Evolutionary conservation across 352 stramenopile genomes (phyloP), one percentile per base, ranked within the genome.

Genomic region (Globisporangium emineosum): DNA sequence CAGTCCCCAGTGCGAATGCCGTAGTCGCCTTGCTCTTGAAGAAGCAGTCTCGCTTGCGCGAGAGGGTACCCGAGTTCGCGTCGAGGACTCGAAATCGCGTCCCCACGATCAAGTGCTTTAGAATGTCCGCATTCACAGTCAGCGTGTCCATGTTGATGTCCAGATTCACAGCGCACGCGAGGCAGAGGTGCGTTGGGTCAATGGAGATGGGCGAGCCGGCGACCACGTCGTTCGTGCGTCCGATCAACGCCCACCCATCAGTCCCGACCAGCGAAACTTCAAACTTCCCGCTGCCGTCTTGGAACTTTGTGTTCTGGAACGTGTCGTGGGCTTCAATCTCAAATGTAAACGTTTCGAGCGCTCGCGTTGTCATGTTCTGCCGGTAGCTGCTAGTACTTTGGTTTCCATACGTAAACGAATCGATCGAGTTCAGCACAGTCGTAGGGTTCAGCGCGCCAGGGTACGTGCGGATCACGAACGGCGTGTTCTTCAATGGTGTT

Each of bases 211-310:
- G 69, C n/a, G 64, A 49, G 9, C 62, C 65, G 0, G 65, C 40
- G 2, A 81, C 66, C 6, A 90, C 69, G 32, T 97, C 91, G 55
- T 97, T 97, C 9, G 91, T 78, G 17, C 93, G 88, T 4, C 94
- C 95, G 40, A 85, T 81, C 32, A 70, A 60, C 0, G 95, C 93
- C 95, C 94, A 98, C 10, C 89, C 93, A 15, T 68, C 75, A 10
- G 70, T 71, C 3, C 93, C 96, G 29, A 86, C 64, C 8, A 98
- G 76, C 12, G 77, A 86, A 1, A 98, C 86, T 12, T 96, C 76
- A 52, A 97, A 96, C 0, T 19, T 8, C 47, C 94, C 81, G 29
- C 70, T 84, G 8, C 92, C 95, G 57, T 89, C 83, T 33, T 98
- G 93, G 55, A 91, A 90, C 10, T 83, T 90, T n/a, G 75, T 71